A percentile compares a stretch with the other conserved stretches of the same genome.
Evolutionary conservation across 768 basidiomycete species (phyloP).

Genomic region (Termitomyces bulborhizus): DNA sequence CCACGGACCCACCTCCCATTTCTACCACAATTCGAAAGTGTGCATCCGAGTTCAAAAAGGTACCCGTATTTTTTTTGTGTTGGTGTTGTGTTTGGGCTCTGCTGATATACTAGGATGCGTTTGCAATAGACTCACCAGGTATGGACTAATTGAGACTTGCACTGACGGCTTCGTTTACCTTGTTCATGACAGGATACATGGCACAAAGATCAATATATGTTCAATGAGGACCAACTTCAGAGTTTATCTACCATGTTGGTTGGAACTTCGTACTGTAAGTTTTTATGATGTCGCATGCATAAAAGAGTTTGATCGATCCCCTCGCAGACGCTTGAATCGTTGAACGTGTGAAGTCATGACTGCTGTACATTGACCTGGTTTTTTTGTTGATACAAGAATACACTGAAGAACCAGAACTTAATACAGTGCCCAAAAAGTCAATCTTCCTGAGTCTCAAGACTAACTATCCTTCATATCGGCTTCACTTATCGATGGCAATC

Average conservation of each 20-base stretch:
- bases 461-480: background rate
- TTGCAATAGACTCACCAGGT: conserved; percentile 59
- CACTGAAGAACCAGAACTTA: background rate
- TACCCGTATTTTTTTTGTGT: conserved; percentile 15
- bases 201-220: conserved; percentile 83
- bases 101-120: conserved; percentile 6
- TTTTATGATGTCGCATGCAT: background rate
- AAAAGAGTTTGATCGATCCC: background rate
- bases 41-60: conserved; percentile 84
- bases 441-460: background rate
- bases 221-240: conserved; percentile 87
- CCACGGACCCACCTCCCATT: conserved; percentile 84
- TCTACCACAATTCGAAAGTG: conserved; percentile 84
- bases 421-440: background rate
- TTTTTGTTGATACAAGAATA: background rate
- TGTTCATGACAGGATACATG: conserved; percentile 65
- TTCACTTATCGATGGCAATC: conserved; percentile 16
- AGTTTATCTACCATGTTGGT: conserved; percentile 84
- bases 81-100: conserved; percentile 13
- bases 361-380: background rate
- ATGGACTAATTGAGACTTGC: conserved; percentile 13
- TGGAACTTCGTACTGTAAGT: conserved; percentile 83
- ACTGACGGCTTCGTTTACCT: conserved; percentile 7
- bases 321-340: conserved; percentile 3
- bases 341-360: background rate